These are phyloP conservation scores for Saccharomyces hybrid DNA, from an alignment of 1,139 yeast genomes.

Conservation along the genomic window DNA sequence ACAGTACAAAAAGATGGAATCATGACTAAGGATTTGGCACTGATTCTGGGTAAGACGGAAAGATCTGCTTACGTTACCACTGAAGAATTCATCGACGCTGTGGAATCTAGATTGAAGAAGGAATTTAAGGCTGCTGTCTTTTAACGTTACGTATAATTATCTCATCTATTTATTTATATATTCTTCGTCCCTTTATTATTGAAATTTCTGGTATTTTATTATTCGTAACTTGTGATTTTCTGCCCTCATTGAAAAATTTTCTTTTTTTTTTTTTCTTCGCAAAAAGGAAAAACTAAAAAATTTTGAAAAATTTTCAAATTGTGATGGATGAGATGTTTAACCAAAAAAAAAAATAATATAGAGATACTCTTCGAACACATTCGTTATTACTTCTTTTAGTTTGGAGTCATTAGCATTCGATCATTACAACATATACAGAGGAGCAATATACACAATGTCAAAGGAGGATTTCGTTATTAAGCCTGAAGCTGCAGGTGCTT, in stretches of 20 bases:
- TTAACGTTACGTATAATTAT: background rate
- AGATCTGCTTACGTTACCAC: constrained; percentile 78
- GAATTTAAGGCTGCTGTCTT: constrained; percentile 7
- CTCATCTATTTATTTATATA: background rate
- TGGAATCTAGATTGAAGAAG: constrained; percentile 43
- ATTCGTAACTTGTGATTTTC: background rate
- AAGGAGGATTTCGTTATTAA: constrained; percentile 72
- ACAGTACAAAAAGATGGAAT: constrained; percentile 78
- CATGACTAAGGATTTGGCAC: constrained; percentile 94
- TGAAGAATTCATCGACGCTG: constrained; percentile 83
- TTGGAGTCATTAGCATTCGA: background rate
- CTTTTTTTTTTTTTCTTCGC: background rate
- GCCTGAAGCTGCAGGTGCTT: constrained; percentile 76
- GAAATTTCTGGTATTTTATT: background rate
- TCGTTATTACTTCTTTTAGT: background rate
- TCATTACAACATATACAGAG: background rate
- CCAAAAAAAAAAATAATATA: background rate
- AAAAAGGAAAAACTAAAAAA: background rate
- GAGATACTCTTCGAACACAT: background rate
- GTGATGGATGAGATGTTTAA: background rate
- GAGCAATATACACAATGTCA: constrained; percentile 35
- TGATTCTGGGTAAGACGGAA: constrained; percentile 78
- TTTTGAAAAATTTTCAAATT: background rate
- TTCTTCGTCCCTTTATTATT: background rate
- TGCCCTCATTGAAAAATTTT: background rate